Evolutionary conservation across 139 green algal genomes (phyloP), one percentile per base, ranked within the genome.

Genomic region (Microglena sp.): DNA sequence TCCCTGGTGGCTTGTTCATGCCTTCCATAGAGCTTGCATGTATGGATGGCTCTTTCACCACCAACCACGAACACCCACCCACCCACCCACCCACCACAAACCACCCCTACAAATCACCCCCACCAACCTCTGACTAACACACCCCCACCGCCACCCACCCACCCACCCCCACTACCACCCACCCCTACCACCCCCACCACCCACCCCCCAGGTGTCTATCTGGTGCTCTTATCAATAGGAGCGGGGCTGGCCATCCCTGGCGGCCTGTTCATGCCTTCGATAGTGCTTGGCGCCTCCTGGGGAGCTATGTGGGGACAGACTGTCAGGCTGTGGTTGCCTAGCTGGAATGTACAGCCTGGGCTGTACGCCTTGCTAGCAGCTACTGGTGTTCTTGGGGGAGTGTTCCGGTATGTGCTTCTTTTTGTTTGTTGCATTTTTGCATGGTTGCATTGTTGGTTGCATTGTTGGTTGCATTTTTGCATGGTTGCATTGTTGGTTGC

Each of bases 1-100:
- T 95, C 7, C 91, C 91, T 4, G 89, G 84, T 2, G 91, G 91
- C 31, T 77, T 97, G n/a, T 97, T 97, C 83, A 92, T 95, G 85
- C 90, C 90, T 1, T 87, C 77, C 33, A 90, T 95, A 68, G 81
- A 93, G 69, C 76, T 89, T 46, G 54, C 79, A 2, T n/a, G n/a
- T n/a, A n/a, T n/a, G n/a, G n/a, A n/a, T n/a, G n/a, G n/a, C n/a
- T n/a, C n/a, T n/a, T n/a, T n/a, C n/a, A n/a, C n/a, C n/a, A n/a
- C n/a, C n/a, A n/a, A n/a, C n/a, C n/a, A n/a, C n/a, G n/a, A n/a
- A n/a, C n/a, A n/a, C n/a, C n/a, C n/a, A n/a, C n/a, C n/a, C n/a
- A n/a, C n/a, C n/a, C n/a, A n/a, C n/a, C n/a, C n/a, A n/a, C n/a
- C n/a, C n/a, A n/a, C n/a, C n/a, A n/a, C n/a, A n/a, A n/a, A n/a